A percentile compares a stretch with the other conserved stretches of the same genome.
Evolutionary conservation across 371 early-diverging fungal genomes (phyloP).

Genomic region (Lichtheimia ornata): DNA sequence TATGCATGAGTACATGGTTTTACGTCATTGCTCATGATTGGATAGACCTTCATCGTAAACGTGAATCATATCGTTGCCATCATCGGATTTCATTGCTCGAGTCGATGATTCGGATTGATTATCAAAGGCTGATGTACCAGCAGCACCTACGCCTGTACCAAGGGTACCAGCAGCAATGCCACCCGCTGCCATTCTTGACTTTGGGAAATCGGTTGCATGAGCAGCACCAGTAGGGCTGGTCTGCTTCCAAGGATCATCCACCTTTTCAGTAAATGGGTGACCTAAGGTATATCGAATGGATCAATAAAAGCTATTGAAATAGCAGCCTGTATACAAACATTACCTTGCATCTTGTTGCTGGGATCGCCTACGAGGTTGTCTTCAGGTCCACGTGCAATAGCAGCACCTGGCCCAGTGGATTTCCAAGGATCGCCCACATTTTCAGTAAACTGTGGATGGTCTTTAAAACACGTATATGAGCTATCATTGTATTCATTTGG

Average conservation of each 20-base stretch:
- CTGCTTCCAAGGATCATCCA: too few species aligned
- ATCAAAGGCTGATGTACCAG: background rate
- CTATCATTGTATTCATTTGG: too few species aligned
- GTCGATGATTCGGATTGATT: background rate
- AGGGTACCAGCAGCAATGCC: constrained; percentile 1
- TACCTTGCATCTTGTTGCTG: too few species aligned
- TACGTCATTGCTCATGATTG: background rate
- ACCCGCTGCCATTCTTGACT: background rate
- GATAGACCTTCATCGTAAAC: background rate
- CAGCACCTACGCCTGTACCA: background rate
- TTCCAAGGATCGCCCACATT: too few species aligned
- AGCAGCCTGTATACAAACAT: too few species aligned
- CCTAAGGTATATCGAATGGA: too few species aligned
- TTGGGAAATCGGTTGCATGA: background rate
- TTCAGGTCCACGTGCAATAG: background rate
- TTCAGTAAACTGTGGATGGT: too few species aligned
- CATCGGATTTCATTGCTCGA: background rate
- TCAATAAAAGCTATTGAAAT: too few species aligned
- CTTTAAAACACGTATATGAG: too few species aligned
- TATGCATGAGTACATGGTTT: background rate
- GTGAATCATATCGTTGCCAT: background rate
- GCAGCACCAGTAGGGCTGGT: background rate
- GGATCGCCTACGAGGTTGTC: too few species aligned
- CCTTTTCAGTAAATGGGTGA: too few species aligned
- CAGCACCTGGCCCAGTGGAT: background rate